Evolutionary conservation across 78 protist genomes (phyloP).

Genomic region (Ministeria vibrans): DNA sequence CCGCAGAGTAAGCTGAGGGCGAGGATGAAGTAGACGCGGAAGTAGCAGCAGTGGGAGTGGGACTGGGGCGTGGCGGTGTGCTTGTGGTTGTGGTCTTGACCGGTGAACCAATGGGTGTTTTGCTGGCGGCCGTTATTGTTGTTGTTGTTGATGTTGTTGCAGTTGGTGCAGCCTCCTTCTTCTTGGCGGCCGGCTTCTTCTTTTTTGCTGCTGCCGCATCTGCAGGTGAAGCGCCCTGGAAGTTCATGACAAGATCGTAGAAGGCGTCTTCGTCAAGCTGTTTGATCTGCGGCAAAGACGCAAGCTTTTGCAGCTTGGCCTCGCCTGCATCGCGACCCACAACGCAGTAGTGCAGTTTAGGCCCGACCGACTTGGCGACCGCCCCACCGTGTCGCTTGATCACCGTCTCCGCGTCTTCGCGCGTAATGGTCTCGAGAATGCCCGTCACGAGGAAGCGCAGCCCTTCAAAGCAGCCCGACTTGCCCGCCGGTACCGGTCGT

Average conservation of each 20-base stretch:
- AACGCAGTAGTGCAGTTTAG: slow-evolving; percentile 20
- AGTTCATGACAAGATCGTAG: slow-evolving; percentile 32
- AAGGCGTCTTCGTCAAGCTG: slow-evolving; percentile 57
- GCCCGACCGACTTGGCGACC: slow-evolving; percentile 11
- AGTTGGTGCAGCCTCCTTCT: background rate
- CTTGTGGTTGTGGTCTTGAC: background rate
- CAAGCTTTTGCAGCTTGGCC: slow-evolving; percentile 32
- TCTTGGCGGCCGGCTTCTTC: background rate
- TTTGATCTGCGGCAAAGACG: background rate
- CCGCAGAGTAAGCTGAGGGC: background rate
- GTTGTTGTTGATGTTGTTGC: no score
- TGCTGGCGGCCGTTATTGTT: background rate
- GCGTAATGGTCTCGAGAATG: slow-evolving; percentile 14
- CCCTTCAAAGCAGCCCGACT: slow-evolving; percentile 2
- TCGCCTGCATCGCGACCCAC: slow-evolving; percentile 51
- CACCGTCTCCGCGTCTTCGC: background rate
- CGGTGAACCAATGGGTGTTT: background rate
- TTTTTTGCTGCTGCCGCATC: no score
- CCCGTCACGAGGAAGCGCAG: slow-evolving; percentile 20
- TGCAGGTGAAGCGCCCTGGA: no score
- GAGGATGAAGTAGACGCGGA: background rate
- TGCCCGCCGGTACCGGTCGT: background rate
- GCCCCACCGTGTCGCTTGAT: slow-evolving; percentile 21
- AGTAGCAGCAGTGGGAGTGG: background rate
- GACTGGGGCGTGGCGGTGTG: background rate